These are phyloP conservation scores for Hanseniaspora uvarum DNA, from an alignment of 1,139 yeast species.

Conservation along the genomic window DNA sequence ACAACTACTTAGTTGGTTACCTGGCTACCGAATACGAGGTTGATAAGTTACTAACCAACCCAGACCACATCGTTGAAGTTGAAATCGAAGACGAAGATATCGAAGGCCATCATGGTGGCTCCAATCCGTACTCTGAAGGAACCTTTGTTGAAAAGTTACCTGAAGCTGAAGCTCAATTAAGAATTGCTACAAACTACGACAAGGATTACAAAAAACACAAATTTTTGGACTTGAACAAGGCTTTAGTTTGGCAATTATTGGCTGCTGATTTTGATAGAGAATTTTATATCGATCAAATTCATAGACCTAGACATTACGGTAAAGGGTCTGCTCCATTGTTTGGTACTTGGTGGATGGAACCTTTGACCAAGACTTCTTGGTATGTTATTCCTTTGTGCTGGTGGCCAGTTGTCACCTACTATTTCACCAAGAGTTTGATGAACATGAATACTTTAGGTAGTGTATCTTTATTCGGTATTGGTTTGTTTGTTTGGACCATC, in stretches of 20 bases:
- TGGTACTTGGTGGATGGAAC: conserved; percentile 59
- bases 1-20: conserved; percentile 52
- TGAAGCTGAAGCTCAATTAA: conserved; percentile 51
- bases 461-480: conserved; percentile 41
- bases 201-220: conserved; percentile 67
- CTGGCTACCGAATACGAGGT: conserved; percentile 57
- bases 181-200: conserved; percentile 65
- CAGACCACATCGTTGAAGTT: conserved; percentile 36
- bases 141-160: conserved; percentile 54
- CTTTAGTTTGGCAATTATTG: conserved; percentile 70
- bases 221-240: conserved; percentile 74
- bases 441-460: conserved; percentile 33
- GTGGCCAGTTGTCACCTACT: conserved; percentile 66
- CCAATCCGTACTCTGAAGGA: conserved; percentile 37
- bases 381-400: conserved; percentile 77
- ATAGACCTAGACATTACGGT: conserved; percentile 89
- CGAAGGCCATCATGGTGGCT: conserved; percentile 20
- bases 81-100: conserved; percentile 11
- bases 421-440: conserved; percentile 36
- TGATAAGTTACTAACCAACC: conserved; percentile 39
- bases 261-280: conserved; percentile 67
- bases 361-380: conserved; percentile 63
- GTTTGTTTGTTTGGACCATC: conserved; percentile 83
- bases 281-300: conserved; percentile 89
- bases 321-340: conserved; percentile 84